Evolutionary conservation across 1,284 basidiomycete species (phyloP).

Genomic region (Sanghuangporus weigelae): DNA sequence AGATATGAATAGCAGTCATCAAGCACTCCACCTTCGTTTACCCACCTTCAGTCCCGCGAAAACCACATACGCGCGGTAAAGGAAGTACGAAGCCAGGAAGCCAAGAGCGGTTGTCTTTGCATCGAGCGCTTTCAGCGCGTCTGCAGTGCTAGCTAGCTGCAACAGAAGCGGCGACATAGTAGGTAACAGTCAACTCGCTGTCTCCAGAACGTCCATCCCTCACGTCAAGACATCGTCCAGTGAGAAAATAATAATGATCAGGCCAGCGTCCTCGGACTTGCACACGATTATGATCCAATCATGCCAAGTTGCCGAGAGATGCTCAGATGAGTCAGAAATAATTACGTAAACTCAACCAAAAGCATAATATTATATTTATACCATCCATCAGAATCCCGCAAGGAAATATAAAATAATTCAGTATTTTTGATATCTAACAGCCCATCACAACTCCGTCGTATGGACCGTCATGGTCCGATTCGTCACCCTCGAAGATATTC

Average conservation of each 20-base stretch:
- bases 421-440: conserved; percentile 29
- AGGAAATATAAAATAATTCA: conserved; percentile 18
- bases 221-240: not conserved
- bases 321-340: too few relatives aligned
- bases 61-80: not conserved
- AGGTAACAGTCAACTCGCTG: not conserved
- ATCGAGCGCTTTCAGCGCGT: not conserved
- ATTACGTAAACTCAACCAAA: not conserved
- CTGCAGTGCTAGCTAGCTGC: not conserved
- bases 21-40: not conserved
- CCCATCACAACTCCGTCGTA: conserved; percentile 54
- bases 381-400: not conserved
- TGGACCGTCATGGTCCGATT: conserved; percentile 49
- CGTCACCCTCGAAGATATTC: conserved; percentile 39
- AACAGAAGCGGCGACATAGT: not conserved
- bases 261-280: not conserved
- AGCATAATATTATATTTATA: not conserved
- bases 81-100: not conserved
- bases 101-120: not conserved
- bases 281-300: too few relatives aligned
- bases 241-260: not conserved
- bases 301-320: too few relatives aligned
- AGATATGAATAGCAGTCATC: not conserved
- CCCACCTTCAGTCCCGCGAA: conserved; percentile 1
- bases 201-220: too few relatives aligned